Conservation (phyloP, 2,329 filamentous ascomycete species). For the Colletotrichum sp. region DNA sequence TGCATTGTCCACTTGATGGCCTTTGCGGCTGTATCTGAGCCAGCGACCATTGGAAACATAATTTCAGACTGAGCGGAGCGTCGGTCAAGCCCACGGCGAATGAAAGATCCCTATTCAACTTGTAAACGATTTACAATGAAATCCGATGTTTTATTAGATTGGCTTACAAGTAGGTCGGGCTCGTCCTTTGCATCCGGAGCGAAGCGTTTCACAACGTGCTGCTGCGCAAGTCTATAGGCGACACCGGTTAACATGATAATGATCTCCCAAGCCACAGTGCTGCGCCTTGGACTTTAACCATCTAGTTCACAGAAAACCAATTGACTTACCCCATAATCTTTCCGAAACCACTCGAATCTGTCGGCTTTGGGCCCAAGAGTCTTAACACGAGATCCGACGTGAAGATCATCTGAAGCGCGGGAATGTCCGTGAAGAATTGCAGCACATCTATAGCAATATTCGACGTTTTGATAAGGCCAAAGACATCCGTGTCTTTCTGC, state of each 20-base stretch:
- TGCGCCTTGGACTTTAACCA: neutral
- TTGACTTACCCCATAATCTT: conserved; percentile 5
- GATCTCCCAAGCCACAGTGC: neutral
- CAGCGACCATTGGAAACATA: conserved; percentile 31
- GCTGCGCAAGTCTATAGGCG: neutral
- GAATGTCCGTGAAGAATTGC: conserved; percentile 12
- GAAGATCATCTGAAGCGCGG: neutral
- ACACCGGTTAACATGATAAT: neutral
- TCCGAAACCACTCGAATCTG: conserved; percentile 1
- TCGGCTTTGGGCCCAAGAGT: neutral
- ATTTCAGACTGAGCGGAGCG: conserved; percentile 4
- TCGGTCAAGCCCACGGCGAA: conserved; percentile 2
- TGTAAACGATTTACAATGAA: neutral
- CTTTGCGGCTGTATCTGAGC: conserved; percentile 38
- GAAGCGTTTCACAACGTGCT: neutral
- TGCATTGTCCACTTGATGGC: conserved; percentile 52
- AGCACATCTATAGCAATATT: conserved; percentile 4
- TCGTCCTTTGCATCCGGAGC: neutral
- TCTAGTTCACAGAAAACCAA: neutral
- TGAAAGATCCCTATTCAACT: neutral
- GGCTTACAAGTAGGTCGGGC: conserved; percentile 4
- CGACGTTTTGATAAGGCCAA: neutral
- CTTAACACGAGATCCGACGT: neutral
- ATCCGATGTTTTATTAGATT: neutral
- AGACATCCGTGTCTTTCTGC: neutral